Percentiles rank a stretch among this genome's conserved stretches.
phyloP scores from a whole-genome alignment of 768 basidiomycete species.

The Pisolithus orientalis region DNA sequence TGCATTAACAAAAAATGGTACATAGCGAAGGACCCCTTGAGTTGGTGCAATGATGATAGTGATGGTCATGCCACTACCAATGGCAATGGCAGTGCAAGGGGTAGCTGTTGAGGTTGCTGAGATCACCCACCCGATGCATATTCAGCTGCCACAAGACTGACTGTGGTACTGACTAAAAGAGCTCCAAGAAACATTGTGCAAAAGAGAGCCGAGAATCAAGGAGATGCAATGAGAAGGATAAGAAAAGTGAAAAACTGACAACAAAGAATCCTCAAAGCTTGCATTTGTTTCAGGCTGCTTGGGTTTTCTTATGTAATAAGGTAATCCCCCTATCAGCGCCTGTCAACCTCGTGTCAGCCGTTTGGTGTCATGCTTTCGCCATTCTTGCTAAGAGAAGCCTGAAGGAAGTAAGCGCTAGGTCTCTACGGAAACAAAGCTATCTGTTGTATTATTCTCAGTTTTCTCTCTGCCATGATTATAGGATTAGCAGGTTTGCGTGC shows the following conservation, averaged over 20 bases:
- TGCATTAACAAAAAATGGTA: conserved; percentile 72
- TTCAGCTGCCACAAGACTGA: not conserved
- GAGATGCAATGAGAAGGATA: not conserved
- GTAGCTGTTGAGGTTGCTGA: conserved; percentile 38
- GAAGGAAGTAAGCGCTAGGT: not conserved
- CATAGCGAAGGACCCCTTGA: conserved; percentile 66
- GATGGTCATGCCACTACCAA: conserved; percentile 53
- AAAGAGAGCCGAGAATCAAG: not conserved
- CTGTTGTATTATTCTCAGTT: conserved; percentile 1
- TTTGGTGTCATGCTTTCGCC: not conserved
- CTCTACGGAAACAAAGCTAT: not conserved
- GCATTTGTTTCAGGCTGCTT: no score
- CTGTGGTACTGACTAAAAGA: not conserved
- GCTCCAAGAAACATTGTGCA: not conserved
- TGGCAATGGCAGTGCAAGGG: conserved; percentile 17
- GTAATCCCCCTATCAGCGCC: not conserved
- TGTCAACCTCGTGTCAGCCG: not conserved
- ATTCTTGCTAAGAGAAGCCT: not conserved
- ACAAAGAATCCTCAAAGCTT: no score
- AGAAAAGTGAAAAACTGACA: not conserved
- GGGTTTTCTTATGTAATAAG: not conserved
- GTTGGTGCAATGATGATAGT: conserved; percentile 75
- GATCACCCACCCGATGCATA: conserved; percentile 26
- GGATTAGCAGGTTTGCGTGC: conserved; percentile 3
- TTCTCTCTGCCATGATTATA: conserved; percentile 10